These are phyloP conservation scores for Suillus hirtellus DNA, from an alignment of 768 basidiomycete species.

Conservation along the genomic window DNA sequence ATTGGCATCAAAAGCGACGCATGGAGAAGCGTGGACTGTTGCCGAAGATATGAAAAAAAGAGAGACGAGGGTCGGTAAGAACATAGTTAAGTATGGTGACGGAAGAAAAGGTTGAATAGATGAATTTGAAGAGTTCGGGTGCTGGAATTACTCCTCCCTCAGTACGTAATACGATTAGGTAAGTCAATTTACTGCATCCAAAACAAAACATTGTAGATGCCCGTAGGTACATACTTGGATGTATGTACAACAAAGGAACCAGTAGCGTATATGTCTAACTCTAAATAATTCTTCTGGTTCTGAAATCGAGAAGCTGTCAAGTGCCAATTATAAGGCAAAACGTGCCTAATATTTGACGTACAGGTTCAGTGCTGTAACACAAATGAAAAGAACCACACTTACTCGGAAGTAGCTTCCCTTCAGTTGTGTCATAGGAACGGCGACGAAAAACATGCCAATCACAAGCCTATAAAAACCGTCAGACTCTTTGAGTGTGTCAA, in stretches of 20 bases:
- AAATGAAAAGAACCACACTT: constrained; percentile 12
- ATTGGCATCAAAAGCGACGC: constrained; percentile 74
- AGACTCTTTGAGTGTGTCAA: background rate
- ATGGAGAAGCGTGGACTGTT: constrained; percentile 47
- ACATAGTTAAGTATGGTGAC: constrained; percentile 30
- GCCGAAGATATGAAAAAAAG: constrained; percentile 47
- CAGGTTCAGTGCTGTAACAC: background rate
- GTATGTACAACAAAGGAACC: too few relatives aligned
- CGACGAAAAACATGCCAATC: constrained; percentile 34
- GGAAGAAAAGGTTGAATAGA: constrained; percentile 2
- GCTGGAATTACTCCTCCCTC: background rate
- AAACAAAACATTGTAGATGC: too few relatives aligned
- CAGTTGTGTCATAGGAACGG: constrained; percentile 38
- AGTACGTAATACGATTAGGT: background rate
- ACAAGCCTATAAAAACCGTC: constrained; percentile 26
- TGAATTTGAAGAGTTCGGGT: background rate
- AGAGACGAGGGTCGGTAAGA: constrained; percentile 49
- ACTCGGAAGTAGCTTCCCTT: constrained; percentile 38
- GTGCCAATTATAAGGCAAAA: constrained; percentile 15
- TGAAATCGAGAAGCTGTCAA: background rate
- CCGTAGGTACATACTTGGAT: too few relatives aligned
- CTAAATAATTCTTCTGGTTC: background rate
- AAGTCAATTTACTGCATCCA: background rate
- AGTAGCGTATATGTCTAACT: too few relatives aligned
- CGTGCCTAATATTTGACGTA: constrained; percentile 18